These are phyloP conservation scores for Henningerozyma blattae DNA, from an alignment of 805 yeast genomes.

Conservation along the genomic window DNA sequence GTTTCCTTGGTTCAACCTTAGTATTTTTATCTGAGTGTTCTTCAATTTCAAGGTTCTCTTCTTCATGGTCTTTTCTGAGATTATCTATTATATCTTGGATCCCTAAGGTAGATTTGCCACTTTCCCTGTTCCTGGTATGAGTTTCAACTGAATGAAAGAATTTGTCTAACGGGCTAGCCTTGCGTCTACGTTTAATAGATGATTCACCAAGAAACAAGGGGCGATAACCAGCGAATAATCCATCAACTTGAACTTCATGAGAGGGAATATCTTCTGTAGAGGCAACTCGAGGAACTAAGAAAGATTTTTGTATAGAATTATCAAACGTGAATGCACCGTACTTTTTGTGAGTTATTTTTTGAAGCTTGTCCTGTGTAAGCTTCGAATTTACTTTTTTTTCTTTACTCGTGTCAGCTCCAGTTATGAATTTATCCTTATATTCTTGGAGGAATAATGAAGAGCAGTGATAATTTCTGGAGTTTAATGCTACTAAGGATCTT, in stretches of 20 bases:
- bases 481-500: too few relatives aligned
- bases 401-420: too few relatives aligned
- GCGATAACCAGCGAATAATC: slow-evolving; percentile 34
- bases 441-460: too few relatives aligned
- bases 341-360: too few relatives aligned
- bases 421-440: too few relatives aligned
- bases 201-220: slow-evolving; percentile 33
- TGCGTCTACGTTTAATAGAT: slow-evolving; percentile 5
- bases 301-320: too few relatives aligned
- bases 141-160: slow-evolving; percentile 8
- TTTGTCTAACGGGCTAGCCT: slow-evolving; percentile 7
- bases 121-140: not conserved
- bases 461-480: too few relatives aligned
- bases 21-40: slow-evolving; percentile 2
- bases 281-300: slow-evolving; percentile 20
- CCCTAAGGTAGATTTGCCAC: slow-evolving; percentile 5
- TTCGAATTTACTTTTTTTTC: too few relatives aligned
- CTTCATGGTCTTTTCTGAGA: slow-evolving; percentile 7
- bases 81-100: slow-evolving; percentile 13
- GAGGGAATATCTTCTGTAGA: slow-evolving; percentile 19
- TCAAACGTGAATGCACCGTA: too few relatives aligned
- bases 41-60: not conserved
- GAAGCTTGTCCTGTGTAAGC: too few relatives aligned
- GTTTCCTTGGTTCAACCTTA: too few relatives aligned
- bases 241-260: slow-evolving; percentile 24